These are phyloP conservation scores for Pseudoperonospora humuli DNA, from an alignment of 352 stramenopile species.

Conservation along the genomic window DNA sequence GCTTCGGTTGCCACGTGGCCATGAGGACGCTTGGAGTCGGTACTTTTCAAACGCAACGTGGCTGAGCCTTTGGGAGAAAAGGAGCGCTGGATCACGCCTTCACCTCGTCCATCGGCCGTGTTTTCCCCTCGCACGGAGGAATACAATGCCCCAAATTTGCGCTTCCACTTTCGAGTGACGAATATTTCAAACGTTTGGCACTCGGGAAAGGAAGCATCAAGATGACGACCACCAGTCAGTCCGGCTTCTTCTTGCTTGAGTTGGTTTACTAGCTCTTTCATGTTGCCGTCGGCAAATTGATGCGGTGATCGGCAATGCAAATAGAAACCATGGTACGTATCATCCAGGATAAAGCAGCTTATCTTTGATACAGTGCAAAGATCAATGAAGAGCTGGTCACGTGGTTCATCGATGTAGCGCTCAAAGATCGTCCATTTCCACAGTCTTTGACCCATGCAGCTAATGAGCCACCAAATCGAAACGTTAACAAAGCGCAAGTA, in stretches of 20 bases:
- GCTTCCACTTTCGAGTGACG: slow-evolving; percentile 79
- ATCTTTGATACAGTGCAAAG: slow-evolving; percentile 93
- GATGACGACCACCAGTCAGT: slow-evolving; percentile 70
- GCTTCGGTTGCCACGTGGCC: slow-evolving; percentile 25
- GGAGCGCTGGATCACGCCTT: slow-evolving; percentile 23
- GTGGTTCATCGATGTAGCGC: slow-evolving; percentile 54
- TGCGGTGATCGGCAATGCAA: slow-evolving; percentile 92
- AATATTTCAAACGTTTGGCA: slow-evolving; percentile 92
- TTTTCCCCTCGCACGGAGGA: slow-evolving; percentile 27
- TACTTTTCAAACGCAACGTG: too few relatives aligned
- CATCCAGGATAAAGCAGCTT: slow-evolving; percentile 87
- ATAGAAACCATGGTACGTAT: slow-evolving; percentile 92
- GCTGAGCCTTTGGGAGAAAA: too few relatives aligned
- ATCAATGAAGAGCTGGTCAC: slow-evolving; percentile 86
- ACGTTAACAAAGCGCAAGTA: slow-evolving; percentile 88
- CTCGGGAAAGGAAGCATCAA: slow-evolving; percentile 79
- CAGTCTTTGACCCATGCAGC: slow-evolving; percentile 82
- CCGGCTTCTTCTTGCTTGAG: slow-evolving; percentile 88
- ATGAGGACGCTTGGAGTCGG: slow-evolving; percentile 14
- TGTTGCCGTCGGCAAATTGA: slow-evolving; percentile 87
- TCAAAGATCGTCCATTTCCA: slow-evolving; percentile 89
- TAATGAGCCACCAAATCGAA: slow-evolving; percentile 81
- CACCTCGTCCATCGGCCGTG: slow-evolving; percentile 5
- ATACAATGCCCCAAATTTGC: slow-evolving; percentile 74
- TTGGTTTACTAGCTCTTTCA: slow-evolving; percentile 88